phyloP scores from a whole-genome alignment of 1,284 basidiomycete genomes.

The Singerocomus rubriflavus region DNA sequence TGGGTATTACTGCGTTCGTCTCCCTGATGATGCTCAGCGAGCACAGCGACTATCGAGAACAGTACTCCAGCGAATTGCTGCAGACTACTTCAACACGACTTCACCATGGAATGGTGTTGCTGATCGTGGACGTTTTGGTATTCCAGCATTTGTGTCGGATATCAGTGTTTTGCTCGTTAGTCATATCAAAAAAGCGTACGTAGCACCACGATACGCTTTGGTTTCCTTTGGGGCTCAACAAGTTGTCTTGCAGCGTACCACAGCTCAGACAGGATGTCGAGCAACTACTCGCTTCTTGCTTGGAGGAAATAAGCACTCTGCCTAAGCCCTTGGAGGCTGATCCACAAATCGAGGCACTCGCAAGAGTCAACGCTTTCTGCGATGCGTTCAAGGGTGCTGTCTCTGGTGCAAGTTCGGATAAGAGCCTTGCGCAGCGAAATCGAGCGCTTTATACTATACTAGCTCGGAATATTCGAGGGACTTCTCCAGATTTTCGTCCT shows the following conservation, averaged over 20 bases:
- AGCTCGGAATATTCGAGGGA: slow-evolving; percentile 36
- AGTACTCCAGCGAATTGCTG: slow-evolving; percentile 40
- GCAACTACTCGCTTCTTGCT: slow-evolving; percentile 36
- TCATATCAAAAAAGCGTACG: slow-evolving; percentile 52
- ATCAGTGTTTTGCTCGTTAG: slow-evolving; percentile 51
- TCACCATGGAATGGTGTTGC: slow-evolving; percentile 49
- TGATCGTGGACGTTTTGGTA: slow-evolving; percentile 50
- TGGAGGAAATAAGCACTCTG: slow-evolving; percentile 37
- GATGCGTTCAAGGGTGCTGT: slow-evolving; percentile 36
- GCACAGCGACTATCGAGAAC: slow-evolving; percentile 33
- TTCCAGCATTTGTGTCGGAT: slow-evolving; percentile 50
- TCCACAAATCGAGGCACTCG: slow-evolving; percentile 45
- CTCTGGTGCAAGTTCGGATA: slow-evolving; percentile 33
- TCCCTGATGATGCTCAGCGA: slow-evolving; percentile 60
- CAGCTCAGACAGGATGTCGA: slow-evolving; percentile 37
- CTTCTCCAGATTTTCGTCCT: slow-evolving; percentile 41
- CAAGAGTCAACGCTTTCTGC: slow-evolving; percentile 45
- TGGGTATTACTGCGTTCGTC: slow-evolving; percentile 66
- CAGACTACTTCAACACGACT: slow-evolving; percentile 46
- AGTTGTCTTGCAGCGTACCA: slow-evolving; percentile 39
- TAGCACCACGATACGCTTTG: not conserved
- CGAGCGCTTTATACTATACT: slow-evolving; percentile 34
- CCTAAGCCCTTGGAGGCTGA: slow-evolving; percentile 42
- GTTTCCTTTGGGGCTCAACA: slow-evolving; percentile 8
- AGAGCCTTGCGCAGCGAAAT: slow-evolving; percentile 38